Evolutionary conservation across 148 eudicot species (phyloP).

Genomic region (Heliamphora exappendiculata): DNA sequence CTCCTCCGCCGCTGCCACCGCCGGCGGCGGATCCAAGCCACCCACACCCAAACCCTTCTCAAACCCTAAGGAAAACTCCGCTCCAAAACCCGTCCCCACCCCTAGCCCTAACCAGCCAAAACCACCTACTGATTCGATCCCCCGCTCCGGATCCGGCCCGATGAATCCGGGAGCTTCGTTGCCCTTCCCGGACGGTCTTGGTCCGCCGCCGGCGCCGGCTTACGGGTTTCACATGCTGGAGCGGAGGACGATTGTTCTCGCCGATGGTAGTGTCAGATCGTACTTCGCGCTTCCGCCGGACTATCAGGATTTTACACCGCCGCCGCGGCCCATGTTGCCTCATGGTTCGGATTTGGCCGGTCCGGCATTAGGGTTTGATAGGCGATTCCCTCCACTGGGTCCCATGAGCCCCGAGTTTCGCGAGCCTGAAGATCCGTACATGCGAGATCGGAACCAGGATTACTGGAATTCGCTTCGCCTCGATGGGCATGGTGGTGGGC

Average conservation of each 20-base stretch:
- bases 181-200: conserved; percentile 18
- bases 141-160: conserved; percentile 18
- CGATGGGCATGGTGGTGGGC: conserved; percentile 18
- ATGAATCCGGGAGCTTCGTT: conserved; percentile 19
- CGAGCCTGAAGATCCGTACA: conserved; percentile 19
- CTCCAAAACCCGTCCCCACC: conserved; percentile 25
- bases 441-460: conserved; percentile 28
- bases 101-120: conserved; percentile 25
- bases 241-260: conserved; percentile 54
- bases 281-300: conserved; percentile 84
- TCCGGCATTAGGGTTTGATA: conserved; percentile 18
- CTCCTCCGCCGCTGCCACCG: conserved; percentile 21
- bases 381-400: conserved; percentile 29
- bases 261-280: conserved; percentile 69
- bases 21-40: conserved; percentile 6
- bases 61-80: conserved; percentile 18
- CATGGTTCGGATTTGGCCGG: conserved; percentile 14
- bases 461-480: conserved; percentile 37
- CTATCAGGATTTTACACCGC: conserved; percentile 48
- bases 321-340: conserved; percentile 20
- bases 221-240: conserved; percentile 95
- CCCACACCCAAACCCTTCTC: conserved; percentile 27
- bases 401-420: conserved; percentile 56
- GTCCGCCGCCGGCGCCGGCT: conserved; percentile 51
- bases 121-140: conserved; percentile 11